phyloP scores from a whole-genome alignment of 2,329 filamentous ascomycete species.

The Pseudofabraea citricarpa region DNA sequence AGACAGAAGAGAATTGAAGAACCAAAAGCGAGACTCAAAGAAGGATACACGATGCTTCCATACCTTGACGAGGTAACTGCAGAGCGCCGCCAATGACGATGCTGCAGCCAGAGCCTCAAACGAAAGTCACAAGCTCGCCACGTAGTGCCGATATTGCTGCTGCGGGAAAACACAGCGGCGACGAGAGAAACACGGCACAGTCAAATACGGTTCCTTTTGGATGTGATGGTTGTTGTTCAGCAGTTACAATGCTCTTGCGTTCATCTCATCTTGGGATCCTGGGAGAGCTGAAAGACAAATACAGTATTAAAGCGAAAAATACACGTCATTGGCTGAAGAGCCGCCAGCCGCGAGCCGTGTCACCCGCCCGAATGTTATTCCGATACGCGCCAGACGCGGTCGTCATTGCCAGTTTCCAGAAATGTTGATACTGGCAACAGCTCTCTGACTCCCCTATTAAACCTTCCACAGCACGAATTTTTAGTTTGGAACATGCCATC shows the following conservation, averaged over 20 bases:
- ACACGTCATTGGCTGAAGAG: background rate
- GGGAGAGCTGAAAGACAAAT: background rate
- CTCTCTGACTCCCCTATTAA: too few relatives aligned
- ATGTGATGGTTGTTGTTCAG: background rate
- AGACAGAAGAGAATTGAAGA: conserved; percentile 5
- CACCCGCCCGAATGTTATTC: too few relatives aligned
- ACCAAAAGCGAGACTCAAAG: too few relatives aligned
- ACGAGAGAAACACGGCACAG: too few relatives aligned
- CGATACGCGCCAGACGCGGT: background rate
- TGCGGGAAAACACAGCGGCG: background rate
- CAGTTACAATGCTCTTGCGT: too few relatives aligned
- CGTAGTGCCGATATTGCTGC: background rate
- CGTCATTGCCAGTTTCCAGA: background rate
- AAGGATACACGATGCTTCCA: too few relatives aligned
- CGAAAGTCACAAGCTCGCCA: background rate
- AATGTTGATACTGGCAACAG: background rate
- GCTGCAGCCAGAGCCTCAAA: background rate
- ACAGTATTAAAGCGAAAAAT: background rate
- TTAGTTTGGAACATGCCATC: too few relatives aligned
- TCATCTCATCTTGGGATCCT: too few relatives aligned
- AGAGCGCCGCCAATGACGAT: background rate
- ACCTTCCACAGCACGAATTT: too few relatives aligned
- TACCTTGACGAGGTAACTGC: conserved; percentile 1
- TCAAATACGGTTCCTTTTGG: too few relatives aligned
- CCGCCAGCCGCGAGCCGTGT: background rate